Evolutionary conservation across 2,329 filamentous ascomycete species (phyloP), one percentile per base, ranked within the genome.

Genomic region (Clarireedia paspali): DNA sequence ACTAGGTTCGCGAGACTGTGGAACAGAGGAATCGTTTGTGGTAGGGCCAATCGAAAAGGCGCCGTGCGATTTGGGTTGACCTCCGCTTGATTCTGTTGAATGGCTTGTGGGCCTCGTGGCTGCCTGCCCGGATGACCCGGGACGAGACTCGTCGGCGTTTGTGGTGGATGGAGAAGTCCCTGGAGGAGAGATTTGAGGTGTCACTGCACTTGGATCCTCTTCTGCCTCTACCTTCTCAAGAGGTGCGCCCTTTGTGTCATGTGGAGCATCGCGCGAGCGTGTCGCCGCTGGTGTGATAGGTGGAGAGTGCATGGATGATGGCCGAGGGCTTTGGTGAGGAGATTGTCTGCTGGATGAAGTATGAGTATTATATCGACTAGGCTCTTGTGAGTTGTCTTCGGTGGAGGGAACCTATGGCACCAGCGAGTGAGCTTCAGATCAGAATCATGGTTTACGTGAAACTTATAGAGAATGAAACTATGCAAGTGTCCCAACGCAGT

Each of bases 261-360:
- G 61, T 14, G 49, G 26, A 62, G 69, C 70, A 67, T 83, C 83
- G 63, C 76, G 75, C 53, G 80, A 82, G 61, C 77, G 75, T 45
- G 89, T 92, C 51, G 85, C 91, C 54, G 90, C 85, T 17, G 92
- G 92, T 12, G 91, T 96, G 52, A 97, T 79, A 44, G 91, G 91
- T 62, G 92, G 92, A 10, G 91, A 95, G 64, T 92, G 88, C 73
- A 95, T 81, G 56, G 87, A 82, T 57, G 85, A 83, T 46, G 81
- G 75, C 59, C 81, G 79, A 58, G 88, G 86, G 61, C 85, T 88
- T 42, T 83, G 75, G 68, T 78, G 79, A 30, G 87, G 84, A 56
- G 87, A 91, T 59, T 80, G 78, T 63, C 78, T 81, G 57, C 76
- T 76, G 53, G 84, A 84, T 60, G 86, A 84, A 60, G 73, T 82